Base-by-base conservation (phyloP, 345 rosid species). In the Lepidium didymum region DNA sequence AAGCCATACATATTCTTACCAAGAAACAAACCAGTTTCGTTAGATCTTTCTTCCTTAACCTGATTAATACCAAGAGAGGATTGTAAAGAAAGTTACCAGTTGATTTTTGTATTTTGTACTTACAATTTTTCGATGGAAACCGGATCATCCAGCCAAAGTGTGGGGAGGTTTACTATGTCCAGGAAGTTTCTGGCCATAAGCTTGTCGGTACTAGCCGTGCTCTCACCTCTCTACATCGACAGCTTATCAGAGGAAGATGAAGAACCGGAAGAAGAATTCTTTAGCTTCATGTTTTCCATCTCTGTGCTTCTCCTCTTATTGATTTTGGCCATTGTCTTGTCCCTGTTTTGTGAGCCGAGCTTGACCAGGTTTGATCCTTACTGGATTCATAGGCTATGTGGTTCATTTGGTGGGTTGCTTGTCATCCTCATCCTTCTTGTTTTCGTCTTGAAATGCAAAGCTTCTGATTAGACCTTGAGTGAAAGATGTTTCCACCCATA, bases 381-480 rank as follows among this genome's bases (percentile, higher is more conserved):
- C 78, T 86, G 92, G 98, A 88, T 93, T 74, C 90, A 93, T 56
- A 82, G 98, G 75, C 83, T 81, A 23, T 96, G 97, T 8, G 98
- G 98, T 47, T 93, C 96, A 3, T 82, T 90, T 43, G 82, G 87
- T 55, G 97, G 97, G n/a, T 84, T 90, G 75, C 42, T 86, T 18
- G 65, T 84, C 8, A 73, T 88, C 35, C 92, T 88, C 49, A 68
- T 88, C 29, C 77, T 90, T 81, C 96, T 90, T 63, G 80, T 83
- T 2, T 70, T 88, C 35, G 80, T 88, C 69, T 75, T 90, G 64
- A 85, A 64, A 80, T 88, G 78, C 62, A 85, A 81, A 81, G 73
- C 74, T 51, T 70, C 73, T 54, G 53, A 25, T 45, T 56, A 56
- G 63, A 55, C 31, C 34, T 25, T 41, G 52, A 21, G 13, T 41